Base-by-base conservation (phyloP, 495 filamentous ascomycete species). In the Aspergillus asperescens region DNA sequence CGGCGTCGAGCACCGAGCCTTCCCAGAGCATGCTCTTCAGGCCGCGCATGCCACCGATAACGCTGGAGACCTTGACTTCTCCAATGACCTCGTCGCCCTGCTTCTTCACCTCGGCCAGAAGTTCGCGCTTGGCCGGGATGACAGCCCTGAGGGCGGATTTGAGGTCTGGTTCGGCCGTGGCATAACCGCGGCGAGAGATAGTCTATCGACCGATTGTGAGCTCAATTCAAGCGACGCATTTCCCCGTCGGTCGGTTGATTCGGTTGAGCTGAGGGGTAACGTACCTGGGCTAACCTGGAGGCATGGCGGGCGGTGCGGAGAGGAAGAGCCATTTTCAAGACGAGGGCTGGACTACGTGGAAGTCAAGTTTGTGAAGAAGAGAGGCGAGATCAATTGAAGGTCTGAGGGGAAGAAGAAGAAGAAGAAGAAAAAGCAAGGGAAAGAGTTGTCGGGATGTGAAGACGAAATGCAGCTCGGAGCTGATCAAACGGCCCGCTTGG, bases 1-100 rank as follows among this genome's bases (percentile, higher is more conserved):
- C 83, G 48, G 93, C 83, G 67, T 97, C 94, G 25, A 98, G 87
- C 7, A 98, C 93, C 10, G 90, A 96, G 22, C 94, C 93, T 72
- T 98, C 93, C 93, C 93, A 98, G 45, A 98, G 78, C 90, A 98
- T 96, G 57, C 89, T 86, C 72, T 96, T 97, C 20, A 98, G 79
- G 6, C 92, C 92, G 70, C 91, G 88, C 93, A 97, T 97, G 62
- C 93, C 93, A 56, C 94, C 94, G 55, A 96, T 82, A 10, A 87
- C 88, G 63, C 91, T 94, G 68, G 89, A 86, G n/a, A 96, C 81
- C 77, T 88, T 95, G 64, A 96, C 84, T 59, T 96, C 89, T 37
- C 94, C 92, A 57, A 97, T 82, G 22, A 79, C 81, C 60, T 90
- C 91, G 52, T 83, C 79, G n/a, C 83, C 80, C 66, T 92, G 81